These are phyloP conservation scores for Simplicillium sp. DNA, from an alignment of 2,329 filamentous ascomycete genomes.

Conservation along the genomic window DNA sequence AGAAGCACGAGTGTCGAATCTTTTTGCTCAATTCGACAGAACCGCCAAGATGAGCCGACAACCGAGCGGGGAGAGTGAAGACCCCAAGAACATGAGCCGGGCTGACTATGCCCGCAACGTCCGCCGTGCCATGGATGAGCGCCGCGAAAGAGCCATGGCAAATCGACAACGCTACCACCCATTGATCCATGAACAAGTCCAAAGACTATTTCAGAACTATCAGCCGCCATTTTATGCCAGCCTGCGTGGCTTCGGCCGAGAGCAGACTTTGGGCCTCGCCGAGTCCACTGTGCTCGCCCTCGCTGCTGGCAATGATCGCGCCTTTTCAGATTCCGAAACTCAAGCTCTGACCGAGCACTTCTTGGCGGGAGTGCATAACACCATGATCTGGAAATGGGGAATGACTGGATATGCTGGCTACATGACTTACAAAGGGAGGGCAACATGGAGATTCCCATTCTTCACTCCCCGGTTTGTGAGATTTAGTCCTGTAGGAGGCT, in stretches of 20 bases:
- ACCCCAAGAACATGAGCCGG: conserved; percentile 10
- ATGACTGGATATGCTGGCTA: conserved; percentile 13
- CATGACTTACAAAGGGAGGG: conserved; percentile 17
- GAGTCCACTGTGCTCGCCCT: conserved; percentile 17
- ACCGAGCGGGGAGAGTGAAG: not conserved
- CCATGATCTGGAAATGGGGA: conserved; percentile 18
- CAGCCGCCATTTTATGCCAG: conserved; percentile 21
- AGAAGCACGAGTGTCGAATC: too few species aligned
- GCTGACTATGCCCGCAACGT: conserved; percentile 13
- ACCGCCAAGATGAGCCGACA: too few species aligned
- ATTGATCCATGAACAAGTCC: conserved; percentile 19
- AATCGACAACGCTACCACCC: conserved; percentile 19
- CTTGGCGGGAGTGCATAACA: conserved; percentile 19
- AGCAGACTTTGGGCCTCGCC: conserved; percentile 17
- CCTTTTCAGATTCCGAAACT: conserved; percentile 24
- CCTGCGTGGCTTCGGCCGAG: conserved; percentile 16
- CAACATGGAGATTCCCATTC: conserved; percentile 29
- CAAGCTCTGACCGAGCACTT: conserved; percentile 23
- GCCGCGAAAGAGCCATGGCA: conserved; percentile 17
- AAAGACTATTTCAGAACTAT: conserved; percentile 20
- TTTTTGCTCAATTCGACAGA: too few species aligned
- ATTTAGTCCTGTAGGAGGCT: conserved; percentile 21
- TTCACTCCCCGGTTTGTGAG: conserved; percentile 21
- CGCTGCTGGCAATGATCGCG: conserved; percentile 17
- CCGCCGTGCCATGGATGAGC: conserved; percentile 21